phyloP scores from a whole-genome alignment of 805 yeast species.

The Starmerella sp. region DNA sequence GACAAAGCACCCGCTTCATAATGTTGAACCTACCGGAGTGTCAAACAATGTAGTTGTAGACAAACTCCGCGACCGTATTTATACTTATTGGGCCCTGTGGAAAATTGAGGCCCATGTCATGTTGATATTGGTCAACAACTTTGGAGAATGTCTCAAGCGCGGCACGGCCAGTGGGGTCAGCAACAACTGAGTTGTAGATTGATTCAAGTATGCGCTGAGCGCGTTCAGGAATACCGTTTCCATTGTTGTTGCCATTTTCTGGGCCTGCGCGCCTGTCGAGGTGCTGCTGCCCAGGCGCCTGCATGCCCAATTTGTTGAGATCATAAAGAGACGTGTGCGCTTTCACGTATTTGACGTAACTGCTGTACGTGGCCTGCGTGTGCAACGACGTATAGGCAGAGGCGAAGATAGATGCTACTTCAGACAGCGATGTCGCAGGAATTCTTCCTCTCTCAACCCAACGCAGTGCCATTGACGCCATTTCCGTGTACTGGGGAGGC shows the following conservation, averaged over 20 bases:
- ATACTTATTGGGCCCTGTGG: neutral
- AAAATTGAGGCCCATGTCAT: neutral
- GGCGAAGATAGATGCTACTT: neutral
- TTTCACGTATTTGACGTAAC: neutral
- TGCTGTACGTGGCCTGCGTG: neutral
- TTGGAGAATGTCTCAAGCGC: constrained; percentile 3
- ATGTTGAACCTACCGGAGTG: neutral
- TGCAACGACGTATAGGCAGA: constrained; percentile 10
- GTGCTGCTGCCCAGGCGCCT: neutral
- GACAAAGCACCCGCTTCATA: too few species aligned
- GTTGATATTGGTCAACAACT: neutral
- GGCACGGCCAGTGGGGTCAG: neutral
- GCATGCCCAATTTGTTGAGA: neutral
- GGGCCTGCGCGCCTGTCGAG: neutral
- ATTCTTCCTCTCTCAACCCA: neutral
- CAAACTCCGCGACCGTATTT: neutral
- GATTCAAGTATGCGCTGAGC: neutral
- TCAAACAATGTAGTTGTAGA: neutral
- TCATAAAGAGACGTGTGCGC: constrained; percentile 1
- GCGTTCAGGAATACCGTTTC: neutral
- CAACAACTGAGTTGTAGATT: neutral
- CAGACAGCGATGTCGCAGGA: neutral
- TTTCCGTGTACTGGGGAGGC: constrained; percentile 4
- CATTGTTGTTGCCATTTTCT: too few species aligned
- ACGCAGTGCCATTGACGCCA: constrained; percentile 1